Conservation (phyloP, 2,329 filamentous ascomycete species). For the Ceratocystis ficicola region DNA sequence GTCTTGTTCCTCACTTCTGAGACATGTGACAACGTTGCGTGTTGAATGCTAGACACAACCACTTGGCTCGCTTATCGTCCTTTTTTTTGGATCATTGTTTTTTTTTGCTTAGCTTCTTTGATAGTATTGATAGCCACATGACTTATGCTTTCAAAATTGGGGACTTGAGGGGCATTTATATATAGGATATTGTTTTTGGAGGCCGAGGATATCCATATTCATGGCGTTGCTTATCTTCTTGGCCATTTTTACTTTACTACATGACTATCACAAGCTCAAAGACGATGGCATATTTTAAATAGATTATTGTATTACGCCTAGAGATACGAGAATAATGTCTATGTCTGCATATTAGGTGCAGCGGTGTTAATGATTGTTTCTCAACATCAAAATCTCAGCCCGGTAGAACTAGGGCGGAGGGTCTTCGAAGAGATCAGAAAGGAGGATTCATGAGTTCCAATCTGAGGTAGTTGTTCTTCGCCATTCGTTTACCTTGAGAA, state of each 20-base stretch:
- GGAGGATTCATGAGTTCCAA: constrained; percentile 38
- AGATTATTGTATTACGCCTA: constrained; percentile 7
- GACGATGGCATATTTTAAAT: constrained; percentile 11
- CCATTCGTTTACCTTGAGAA: constrained; percentile 88
- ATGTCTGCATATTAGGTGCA: too few relatives aligned
- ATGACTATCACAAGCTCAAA: constrained; percentile 3
- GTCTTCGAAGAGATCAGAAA: constrained; percentile 65
- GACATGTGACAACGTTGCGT: not conserved
- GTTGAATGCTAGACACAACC: not conserved
- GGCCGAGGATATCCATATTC: not conserved
- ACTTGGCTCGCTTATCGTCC: not conserved
- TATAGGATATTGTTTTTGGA: constrained; percentile 4
- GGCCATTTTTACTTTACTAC: constrained; percentile 13
- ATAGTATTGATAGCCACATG: not conserved
- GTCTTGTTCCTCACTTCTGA: constrained; percentile 10
- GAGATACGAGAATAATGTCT: not conserved
- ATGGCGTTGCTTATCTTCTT: constrained; percentile 9
- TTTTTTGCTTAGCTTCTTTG: not conserved
- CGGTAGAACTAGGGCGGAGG: constrained; percentile 52
- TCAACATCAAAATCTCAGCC: constrained; percentile 74
- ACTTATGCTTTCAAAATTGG: not conserved
- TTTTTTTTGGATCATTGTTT: constrained; percentile 8
- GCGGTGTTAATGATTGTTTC: constrained; percentile 41
- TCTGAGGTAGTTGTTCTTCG: constrained; percentile 55
- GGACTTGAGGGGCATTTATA: not conserved